Base-by-base conservation (phyloP, 768 basidiomycete genomes). In the Chiua virens region DNA sequence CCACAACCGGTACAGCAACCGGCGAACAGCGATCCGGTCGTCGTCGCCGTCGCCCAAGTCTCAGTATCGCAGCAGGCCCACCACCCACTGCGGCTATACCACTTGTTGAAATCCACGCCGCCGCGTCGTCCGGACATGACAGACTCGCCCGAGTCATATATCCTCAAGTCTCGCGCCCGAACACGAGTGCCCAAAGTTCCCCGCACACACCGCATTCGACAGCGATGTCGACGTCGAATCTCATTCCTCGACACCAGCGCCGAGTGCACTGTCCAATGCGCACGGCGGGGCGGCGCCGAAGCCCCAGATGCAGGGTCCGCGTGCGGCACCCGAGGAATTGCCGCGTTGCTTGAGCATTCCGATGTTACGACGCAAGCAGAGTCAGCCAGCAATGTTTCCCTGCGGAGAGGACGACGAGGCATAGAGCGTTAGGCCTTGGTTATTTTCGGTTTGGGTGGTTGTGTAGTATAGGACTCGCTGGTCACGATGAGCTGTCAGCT, bases 301-400 rank as follows among this genome's bases (percentile, higher is more conserved):
- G 10, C 6, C 11, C 30, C 14, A 14, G 32, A 34, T 5, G 32
- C 13, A 34, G 14, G 32, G 15, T 34, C 14, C 2, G 32, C 32
- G 14, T 6, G 8, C 27, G 10, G 8, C 54, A 34, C 67, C 65
- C 14, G 61, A 41, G 50, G n/a, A n/a, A n/a, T 27, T 67, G 17
- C 65, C 62, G 3, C 67, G 62, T 36, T 54, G 60, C 18, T 50
- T 67, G 25, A 67, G 67, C 39, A 67, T 69, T 20, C 63, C 62
- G 0, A 53, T 65, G 46, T 46, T 67, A 36, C 57, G 66, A 17
- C 66, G 67, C 22, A 69, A 65, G 47, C 62, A 62, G n/a, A 52
- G 58, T 50, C 55, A 52, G 41, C 22, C 49, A 4, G 54, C 34
- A 8, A 18, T 53, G 8, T 47, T 34, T 3, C 14, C 32, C 32